phyloP scores from a whole-genome alignment of 75 land plant genomes.

The Cunninghamia lanceolata region DNA sequence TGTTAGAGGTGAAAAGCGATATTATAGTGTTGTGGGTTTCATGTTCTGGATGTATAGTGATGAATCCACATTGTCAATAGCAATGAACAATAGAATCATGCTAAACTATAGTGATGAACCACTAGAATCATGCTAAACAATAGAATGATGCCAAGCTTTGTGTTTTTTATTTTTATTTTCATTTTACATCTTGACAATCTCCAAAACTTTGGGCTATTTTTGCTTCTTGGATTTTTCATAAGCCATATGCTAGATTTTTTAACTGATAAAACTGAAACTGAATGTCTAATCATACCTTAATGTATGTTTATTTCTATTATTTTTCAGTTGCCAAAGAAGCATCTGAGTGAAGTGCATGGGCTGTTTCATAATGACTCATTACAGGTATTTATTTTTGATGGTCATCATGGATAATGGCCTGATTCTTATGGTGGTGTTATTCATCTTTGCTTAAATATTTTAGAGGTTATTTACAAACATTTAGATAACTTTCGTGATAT shows the following conservation, averaged over 20 bases:
- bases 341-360: conserved; percentile 62
- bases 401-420: background rate
- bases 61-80: background rate
- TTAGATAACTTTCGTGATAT: background rate
- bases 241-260: background rate
- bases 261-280: background rate
- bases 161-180: background rate
- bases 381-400: conserved; percentile 35
- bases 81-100: background rate
- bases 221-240: background rate
- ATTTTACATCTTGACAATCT: background rate
- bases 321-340: conserved; percentile 67
- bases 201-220: background rate
- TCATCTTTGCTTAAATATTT: background rate
- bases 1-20: background rate
- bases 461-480: background rate
- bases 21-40: background rate
- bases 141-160: background rate
- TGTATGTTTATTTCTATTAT: background rate
- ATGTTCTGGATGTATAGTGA: background rate
- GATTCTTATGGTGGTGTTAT: conserved; percentile 6
- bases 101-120: background rate
- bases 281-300: background rate
- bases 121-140: background rate
- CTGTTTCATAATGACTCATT: conserved; percentile 56